phyloP scores from a whole-genome alignment of 192 early-diverging fungal genomes.

The Coemansia sp. region DNA sequence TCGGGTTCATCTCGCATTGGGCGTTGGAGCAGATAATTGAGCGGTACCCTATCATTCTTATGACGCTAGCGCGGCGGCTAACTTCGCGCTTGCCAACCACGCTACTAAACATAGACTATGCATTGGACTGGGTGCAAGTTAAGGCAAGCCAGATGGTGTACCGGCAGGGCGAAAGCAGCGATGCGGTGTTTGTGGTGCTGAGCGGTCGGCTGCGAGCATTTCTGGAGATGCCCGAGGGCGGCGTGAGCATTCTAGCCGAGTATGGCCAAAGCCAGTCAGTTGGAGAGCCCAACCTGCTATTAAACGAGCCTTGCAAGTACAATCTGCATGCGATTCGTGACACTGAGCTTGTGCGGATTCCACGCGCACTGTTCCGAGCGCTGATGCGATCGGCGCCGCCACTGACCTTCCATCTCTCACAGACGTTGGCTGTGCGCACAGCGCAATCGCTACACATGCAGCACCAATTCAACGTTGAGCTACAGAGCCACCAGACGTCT shows the following conservation, averaged over 20 bases:
- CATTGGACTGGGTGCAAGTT: slow-evolving; percentile 93
- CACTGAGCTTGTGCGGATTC: slow-evolving; percentile 92
- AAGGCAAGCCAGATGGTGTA: slow-evolving; percentile 91
- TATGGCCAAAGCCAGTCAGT: slow-evolving; percentile 94
- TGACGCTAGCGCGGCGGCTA: slow-evolving; percentile 86
- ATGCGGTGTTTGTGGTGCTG: slow-evolving; percentile 90
- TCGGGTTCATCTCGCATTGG: slow-evolving; percentile 83
- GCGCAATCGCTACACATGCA: slow-evolving; percentile 52
- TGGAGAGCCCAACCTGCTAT: slow-evolving; percentile 91
- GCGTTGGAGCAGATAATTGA: slow-evolving; percentile 84
- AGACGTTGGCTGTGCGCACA: slow-evolving; percentile 79
- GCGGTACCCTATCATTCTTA: slow-evolving; percentile 74
- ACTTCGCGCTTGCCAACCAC: slow-evolving; percentile 78
- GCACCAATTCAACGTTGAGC: slow-evolving; percentile 9
- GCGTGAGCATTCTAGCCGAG: slow-evolving; percentile 83
- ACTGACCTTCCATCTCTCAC: slow-evolving; percentile 86
- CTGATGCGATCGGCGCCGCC: slow-evolving; percentile 85
- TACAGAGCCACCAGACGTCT: background rate
- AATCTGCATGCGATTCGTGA: slow-evolving; percentile 98
- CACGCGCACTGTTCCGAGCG: slow-evolving; percentile 91
- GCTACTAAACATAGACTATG: slow-evolving; percentile 77
- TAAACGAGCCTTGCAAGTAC: slow-evolving; percentile 63
- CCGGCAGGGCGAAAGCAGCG: slow-evolving; percentile 79
- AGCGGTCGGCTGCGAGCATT: slow-evolving; percentile 91
- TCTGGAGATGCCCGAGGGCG: slow-evolving; percentile 58